Conservation (phyloP, 257 asterid genomes). For the Solanum chiquidenum region DNA sequence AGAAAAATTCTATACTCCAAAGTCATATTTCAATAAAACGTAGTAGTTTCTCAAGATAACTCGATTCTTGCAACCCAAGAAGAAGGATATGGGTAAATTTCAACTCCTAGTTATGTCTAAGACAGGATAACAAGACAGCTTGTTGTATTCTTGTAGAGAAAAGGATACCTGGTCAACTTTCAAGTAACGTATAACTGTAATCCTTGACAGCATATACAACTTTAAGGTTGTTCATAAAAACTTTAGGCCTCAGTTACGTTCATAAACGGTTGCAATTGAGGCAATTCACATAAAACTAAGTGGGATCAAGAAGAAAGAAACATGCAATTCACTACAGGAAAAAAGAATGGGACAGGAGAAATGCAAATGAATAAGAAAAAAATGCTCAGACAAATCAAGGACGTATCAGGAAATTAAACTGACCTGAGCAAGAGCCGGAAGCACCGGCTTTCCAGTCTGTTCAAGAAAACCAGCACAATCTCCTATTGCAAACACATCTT, state of each 20-base stretch:
- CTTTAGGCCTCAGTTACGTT: background rate
- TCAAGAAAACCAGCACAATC: slow-evolving; percentile 93
- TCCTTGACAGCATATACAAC: background rate
- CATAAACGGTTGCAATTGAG: background rate
- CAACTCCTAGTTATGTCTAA: background rate
- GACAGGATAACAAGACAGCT: background rate
- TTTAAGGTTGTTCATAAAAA: background rate
- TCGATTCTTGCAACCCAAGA: background rate
- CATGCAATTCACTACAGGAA: background rate
- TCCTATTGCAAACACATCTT: slow-evolving; percentile 83
- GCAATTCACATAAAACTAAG: background rate
- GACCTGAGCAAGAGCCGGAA: slow-evolving; percentile 97
- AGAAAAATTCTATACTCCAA: background rate
- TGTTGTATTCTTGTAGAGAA: background rate
- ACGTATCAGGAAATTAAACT: background rate
- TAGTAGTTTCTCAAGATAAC: background rate
- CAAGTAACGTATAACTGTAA: background rate
- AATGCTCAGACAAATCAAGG: background rate
- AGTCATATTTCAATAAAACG: background rate
- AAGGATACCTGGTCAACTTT: background rate
- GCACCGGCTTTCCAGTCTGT: slow-evolving; percentile 64
- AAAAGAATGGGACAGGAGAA: background rate
- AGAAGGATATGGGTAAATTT: background rate
- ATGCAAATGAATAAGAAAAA: background rate
- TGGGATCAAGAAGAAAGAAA: background rate